Evolutionary conservation across 2,329 filamentous ascomycete genomes (phyloP), one percentile per base, ranked within the genome.

Genomic region (Aspergillus unguis): DNA sequence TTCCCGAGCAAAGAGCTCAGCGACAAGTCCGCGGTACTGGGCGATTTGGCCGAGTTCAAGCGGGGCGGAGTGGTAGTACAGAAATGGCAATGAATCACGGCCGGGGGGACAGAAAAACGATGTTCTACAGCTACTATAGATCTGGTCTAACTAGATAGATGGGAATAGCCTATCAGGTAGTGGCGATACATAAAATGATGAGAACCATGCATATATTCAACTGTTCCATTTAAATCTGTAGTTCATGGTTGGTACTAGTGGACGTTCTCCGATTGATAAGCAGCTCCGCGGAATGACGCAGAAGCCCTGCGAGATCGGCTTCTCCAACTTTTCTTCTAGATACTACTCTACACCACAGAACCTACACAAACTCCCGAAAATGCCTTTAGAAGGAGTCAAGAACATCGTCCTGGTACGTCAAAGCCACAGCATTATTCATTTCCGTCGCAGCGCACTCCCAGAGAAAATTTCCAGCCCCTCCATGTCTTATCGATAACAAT

Each of bases 1-100:
- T 86, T 86, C 65, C 84, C 84, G 0, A 84, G 76, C 52, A 84
- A 80, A 59, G 83, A 86, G 62, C 69, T 86, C 36, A 78, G 69
- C 11, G 83, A 86, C 60, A 80, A 81, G 68, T 63, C 67, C 4
- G 65, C 67, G 26, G 65, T 66, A 6, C 65, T 79, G 27, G 76
- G 73, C 2, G 77, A 79, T 17, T 61, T 79, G 44, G 60, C 75
- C 4, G 77, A 79, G 40, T 77, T 78, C 61, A 78, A 78, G 62
- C 69, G 77, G 26, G 77, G 77, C 46, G 77, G 77, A 28, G 76
- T 77, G 25, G 71, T 79, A 35, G 75, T 79, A 17, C 77, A 79
- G 64, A 78, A 77, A 59, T 79, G 75, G 75, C 65, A 63, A 62
- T 71, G 58, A 52, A 43, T 23, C 23, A 47, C 33, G 25, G 25